A percentile compares a stretch with the other conserved stretches of the same genome.
phyloP scores from a whole-genome alignment of 2,329 filamentous ascomycete genomes.

The Sarocladium oryzae region DNA sequence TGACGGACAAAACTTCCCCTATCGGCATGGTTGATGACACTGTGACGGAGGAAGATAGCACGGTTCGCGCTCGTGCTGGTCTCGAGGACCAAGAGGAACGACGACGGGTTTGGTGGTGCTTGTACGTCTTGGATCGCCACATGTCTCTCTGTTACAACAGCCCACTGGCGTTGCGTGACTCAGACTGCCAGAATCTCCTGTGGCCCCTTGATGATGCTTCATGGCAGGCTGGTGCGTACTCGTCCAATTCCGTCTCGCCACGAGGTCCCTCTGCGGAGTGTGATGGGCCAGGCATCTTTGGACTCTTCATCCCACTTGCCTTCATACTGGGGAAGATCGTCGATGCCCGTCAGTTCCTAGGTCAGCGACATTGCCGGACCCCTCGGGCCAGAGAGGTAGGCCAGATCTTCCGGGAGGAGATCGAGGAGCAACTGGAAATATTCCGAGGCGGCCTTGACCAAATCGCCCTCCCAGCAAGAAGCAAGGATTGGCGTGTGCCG shows the following conservation, averaged over 20 bases:
- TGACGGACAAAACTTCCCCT: background rate
- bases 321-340: slow-evolving; percentile 2
- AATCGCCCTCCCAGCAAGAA: background rate
- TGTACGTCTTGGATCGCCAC: slow-evolving; percentile 1
- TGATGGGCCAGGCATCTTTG: background rate
- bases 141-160: slow-evolving; percentile 1
- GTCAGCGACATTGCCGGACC: background rate
- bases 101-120: background rate
- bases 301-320: background rate
- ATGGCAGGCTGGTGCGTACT: slow-evolving; percentile 4
- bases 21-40: slow-evolving; percentile 3
- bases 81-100: background rate
- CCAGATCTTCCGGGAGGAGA: background rate
- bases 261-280: background rate
- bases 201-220: slow-evolving; percentile 1
- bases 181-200: background rate
- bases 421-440: background rate
- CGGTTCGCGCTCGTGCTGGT: background rate
- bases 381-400: background rate
- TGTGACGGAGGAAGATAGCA: background rate
- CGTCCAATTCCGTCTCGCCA: background rate
- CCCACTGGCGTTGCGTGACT: background rate
- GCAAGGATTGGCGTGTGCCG: background rate
- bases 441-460: background rate
- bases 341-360: background rate